phyloP scores from a whole-genome alignment of 345 rosid genomes.

The Dipteronia sinensis region DNA sequence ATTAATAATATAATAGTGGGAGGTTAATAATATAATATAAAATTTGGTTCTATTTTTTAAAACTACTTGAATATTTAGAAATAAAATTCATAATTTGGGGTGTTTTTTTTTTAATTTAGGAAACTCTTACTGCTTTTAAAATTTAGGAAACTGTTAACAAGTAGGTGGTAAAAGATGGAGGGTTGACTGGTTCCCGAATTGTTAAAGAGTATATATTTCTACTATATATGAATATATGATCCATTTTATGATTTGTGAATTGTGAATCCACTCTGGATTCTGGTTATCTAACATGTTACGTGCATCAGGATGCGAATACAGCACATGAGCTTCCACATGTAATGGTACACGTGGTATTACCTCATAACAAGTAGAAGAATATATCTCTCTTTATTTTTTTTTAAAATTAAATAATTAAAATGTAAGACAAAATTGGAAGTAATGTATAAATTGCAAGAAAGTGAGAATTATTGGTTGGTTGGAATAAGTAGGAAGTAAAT shows the following conservation, averaged over 20 bases:
- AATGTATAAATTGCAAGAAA: neutral
- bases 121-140: no score
- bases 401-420: neutral
- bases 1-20: no score
- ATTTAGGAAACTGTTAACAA: neutral
- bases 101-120: no score
- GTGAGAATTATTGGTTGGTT: neutral
- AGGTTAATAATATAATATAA: no score
- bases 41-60: no score
- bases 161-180: neutral
- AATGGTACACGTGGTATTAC: neutral
- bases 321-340: constrained; percentile 12
- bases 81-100: neutral
- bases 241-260: neutral
- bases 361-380: neutral
- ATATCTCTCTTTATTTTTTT: no score
- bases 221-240: neutral
- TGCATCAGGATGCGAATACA: neutral
- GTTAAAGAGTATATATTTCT: neutral
- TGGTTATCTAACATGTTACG: neutral
- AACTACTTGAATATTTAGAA: no score
- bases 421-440: no score
- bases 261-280: constrained; percentile 8
- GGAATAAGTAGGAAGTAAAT: constrained; percentile 5
- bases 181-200: neutral